Evolutionary conservation across 495 filamentous ascomycete species (phyloP).

Genomic region (Friedmanniomyces simplex): DNA sequence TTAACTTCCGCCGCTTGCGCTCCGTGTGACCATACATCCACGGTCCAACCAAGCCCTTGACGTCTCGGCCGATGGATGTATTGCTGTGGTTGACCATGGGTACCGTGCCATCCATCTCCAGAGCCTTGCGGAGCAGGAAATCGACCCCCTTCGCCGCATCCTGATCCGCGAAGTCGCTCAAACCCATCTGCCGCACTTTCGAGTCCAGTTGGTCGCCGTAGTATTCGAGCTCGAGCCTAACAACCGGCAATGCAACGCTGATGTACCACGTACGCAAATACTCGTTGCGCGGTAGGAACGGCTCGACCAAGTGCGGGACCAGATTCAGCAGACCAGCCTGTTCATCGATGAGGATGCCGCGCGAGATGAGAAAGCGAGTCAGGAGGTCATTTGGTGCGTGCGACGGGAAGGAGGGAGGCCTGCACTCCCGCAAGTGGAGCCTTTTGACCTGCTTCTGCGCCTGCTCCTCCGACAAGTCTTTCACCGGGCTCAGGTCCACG

Average conservation of each 20-base stretch:
- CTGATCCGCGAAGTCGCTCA: constrained; percentile 45
- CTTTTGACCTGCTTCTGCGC: constrained; percentile 61
- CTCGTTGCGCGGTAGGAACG: constrained; percentile 60
- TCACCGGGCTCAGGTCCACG: constrained; percentile 50
- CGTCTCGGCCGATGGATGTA: constrained; percentile 53
- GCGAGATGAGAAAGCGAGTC: constrained; percentile 62
- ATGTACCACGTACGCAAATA: constrained; percentile 65
- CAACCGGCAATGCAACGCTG: constrained; percentile 64
- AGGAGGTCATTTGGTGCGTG: constrained; percentile 46
- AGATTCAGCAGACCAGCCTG: constrained; percentile 68
- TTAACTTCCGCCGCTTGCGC: constrained; percentile 49
- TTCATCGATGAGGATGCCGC: constrained; percentile 63
- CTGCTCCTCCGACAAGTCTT: constrained; percentile 50
- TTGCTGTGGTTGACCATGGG: constrained; percentile 1
- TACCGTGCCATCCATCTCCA: constrained; percentile 12
- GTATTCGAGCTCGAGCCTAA: constrained; percentile 77
- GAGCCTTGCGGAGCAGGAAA: constrained; percentile 51
- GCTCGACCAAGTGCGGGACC: constrained; percentile 57
- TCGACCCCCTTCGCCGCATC: constrained; percentile 54
- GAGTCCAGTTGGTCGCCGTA: constrained; percentile 49
- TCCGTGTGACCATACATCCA: constrained; percentile 67
- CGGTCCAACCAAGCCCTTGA: constrained; percentile 66
- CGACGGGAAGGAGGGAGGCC: constrained; percentile 22
- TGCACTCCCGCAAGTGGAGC: constrained; percentile 55
- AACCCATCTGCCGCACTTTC: constrained; percentile 41